Evolutionary conservation across 805 yeast genomes (phyloP).

Genomic region (Blastobotrys mokoenaii): DNA sequence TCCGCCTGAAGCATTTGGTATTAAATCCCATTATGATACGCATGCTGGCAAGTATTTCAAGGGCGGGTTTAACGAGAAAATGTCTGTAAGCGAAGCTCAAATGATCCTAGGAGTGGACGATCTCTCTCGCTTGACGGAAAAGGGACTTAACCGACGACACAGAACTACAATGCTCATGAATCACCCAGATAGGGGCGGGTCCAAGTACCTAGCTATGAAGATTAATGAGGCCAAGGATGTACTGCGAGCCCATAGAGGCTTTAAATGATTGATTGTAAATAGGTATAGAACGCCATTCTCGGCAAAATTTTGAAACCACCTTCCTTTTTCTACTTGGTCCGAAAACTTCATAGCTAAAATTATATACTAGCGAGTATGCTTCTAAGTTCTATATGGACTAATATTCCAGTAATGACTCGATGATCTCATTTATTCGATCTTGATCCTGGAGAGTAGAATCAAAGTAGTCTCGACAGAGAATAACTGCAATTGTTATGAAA

Average conservation of each 20-base stretch:
- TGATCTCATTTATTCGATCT: too few species aligned
- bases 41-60: conserved; percentile 14
- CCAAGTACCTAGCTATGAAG: conserved; percentile 81
- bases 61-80: conserved; percentile 32
- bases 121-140: conserved; percentile 29
- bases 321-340: too few species aligned
- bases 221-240: conserved; percentile 87
- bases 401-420: too few species aligned
- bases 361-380: too few species aligned
- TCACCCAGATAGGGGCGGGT: conserved; percentile 94
- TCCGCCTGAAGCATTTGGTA: conserved; percentile 25
- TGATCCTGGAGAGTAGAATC: too few species aligned
- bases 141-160: conserved; percentile 69
- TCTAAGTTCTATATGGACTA: too few species aligned
- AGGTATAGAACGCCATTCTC: too few species aligned
- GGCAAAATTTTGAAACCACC: too few species aligned
- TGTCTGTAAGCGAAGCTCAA: conserved; percentile 46
- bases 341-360: too few species aligned
- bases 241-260: conserved; percentile 38
- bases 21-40: neutral
- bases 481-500: too few species aligned
- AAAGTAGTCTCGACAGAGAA: too few species aligned
- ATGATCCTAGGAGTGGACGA: conserved; percentile 42
- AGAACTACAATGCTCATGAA: conserved; percentile 78
- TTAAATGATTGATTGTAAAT: too few species aligned